Conservation (phyloP, 352 stramenopile genomes). For the Globisporangium cystogenes region DNA sequence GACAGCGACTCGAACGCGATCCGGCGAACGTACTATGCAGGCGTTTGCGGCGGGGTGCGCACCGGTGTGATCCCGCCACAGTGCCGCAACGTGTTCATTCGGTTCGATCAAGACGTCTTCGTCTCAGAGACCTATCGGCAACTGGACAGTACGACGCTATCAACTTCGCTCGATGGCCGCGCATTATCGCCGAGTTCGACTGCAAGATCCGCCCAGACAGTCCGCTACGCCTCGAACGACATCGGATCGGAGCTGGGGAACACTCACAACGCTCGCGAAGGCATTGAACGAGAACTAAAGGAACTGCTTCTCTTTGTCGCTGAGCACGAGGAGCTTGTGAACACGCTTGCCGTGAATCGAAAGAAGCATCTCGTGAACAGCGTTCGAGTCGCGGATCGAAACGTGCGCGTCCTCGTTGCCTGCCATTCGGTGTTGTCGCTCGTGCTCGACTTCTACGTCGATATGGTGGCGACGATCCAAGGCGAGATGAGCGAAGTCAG, state of each 20-base stretch:
- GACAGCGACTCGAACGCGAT: conserved; percentile 31
- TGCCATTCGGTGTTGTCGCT: conserved; percentile 32
- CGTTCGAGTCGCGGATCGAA: conserved; percentile 25
- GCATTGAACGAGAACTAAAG: conserved; percentile 18
- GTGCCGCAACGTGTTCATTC: conserved; percentile 25
- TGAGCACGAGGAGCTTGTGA: conserved; percentile 22
- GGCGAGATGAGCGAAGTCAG: conserved; percentile 3
- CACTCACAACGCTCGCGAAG: neutral
- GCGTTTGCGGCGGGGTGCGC: conserved; percentile 28
- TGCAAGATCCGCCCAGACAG: neutral
- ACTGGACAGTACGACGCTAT: neutral
- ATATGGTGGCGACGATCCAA: conserved; percentile 13
- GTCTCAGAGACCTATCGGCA: neutral
- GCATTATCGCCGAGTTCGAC: neutral
- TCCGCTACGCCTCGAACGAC: neutral
- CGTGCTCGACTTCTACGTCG: conserved; percentile 32
- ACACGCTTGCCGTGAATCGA: conserved; percentile 28
- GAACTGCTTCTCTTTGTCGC: conserved; percentile 22
- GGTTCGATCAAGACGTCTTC: conserved; percentile 33
- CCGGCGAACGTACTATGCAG: conserved; percentile 29
- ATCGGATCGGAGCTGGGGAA: neutral
- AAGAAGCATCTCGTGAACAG: conserved; percentile 29
- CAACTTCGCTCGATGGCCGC: neutral
- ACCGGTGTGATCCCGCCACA: conserved; percentile 35
- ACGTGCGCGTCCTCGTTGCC: conserved; percentile 22